phyloP scores from a whole-genome alignment of 2,329 filamentous ascomycete species.

The Epichloe hybrida region DNA sequence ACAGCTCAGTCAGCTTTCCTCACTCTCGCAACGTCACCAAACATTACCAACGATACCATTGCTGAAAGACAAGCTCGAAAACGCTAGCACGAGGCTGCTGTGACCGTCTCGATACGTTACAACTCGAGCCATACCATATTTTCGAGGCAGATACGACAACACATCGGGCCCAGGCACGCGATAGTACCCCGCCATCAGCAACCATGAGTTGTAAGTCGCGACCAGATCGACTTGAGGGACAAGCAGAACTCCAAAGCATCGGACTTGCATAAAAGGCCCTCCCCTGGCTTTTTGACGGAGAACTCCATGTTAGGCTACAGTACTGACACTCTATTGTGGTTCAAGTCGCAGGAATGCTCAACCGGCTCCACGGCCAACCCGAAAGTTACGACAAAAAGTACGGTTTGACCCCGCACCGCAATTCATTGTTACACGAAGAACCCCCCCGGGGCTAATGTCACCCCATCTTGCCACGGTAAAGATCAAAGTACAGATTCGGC shows the following conservation, averaged over 20 bases:
- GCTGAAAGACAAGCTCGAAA: neutral
- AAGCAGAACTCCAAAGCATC: neutral
- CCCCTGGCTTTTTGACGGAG: neutral
- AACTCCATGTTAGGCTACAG: neutral
- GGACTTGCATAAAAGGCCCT: neutral
- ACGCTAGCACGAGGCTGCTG: neutral
- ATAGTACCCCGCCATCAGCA: conserved; percentile 15
- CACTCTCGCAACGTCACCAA: neutral
- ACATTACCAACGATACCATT: neutral
- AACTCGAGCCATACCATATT: neutral
- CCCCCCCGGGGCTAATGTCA: neutral
- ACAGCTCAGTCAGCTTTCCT: neutral
- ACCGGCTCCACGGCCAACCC: conserved; percentile 90
- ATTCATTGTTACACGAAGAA: conserved; percentile 11
- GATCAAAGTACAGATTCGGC: conserved; percentile 81
- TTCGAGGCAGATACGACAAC: neutral
- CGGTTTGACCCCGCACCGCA: conserved; percentile 8
- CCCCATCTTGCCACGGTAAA: conserved; percentile 20
- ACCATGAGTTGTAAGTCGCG: conserved; percentile 21
- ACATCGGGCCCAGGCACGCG: neutral
- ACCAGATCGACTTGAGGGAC: neutral
- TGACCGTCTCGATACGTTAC: neutral
- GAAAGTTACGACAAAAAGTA: conserved; percentile 99
- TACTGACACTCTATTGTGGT: conserved; percentile 1
- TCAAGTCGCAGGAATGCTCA: conserved; percentile 76